These are phyloP conservation scores for Podospora anserina DNA, from an alignment of 495 filamentous ascomycete genomes.

Conservation along the genomic window DNA sequence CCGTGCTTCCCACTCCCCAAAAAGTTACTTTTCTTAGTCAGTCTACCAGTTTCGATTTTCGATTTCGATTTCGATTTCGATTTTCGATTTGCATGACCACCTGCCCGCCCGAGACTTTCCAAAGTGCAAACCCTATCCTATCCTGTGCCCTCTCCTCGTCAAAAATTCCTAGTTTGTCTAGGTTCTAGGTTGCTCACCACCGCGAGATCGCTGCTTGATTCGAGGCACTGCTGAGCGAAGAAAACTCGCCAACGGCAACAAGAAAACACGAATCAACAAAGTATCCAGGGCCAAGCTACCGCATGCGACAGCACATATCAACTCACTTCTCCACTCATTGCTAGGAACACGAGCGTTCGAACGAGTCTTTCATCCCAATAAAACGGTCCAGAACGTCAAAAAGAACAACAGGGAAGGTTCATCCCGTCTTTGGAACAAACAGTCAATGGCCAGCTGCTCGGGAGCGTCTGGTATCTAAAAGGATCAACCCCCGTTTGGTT, in stretches of 20 bases:
- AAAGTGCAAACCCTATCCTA: background rate
- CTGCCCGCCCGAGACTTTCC: background rate
- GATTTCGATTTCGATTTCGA: conserved; percentile 1
- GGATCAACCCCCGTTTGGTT: conserved; percentile 9
- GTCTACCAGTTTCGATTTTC: background rate
- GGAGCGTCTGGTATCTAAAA: background rate
- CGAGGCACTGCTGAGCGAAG: background rate
- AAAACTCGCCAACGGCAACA: background rate
- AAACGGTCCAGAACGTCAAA: background rate
- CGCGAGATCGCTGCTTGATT: background rate
- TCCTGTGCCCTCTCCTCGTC: background rate
- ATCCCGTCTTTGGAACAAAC: background rate
- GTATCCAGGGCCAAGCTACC: background rate
- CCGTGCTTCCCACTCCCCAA: background rate
- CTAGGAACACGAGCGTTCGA: background rate
- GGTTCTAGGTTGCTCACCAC: background rate
- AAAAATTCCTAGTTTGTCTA: background rate
- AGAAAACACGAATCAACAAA: conserved; percentile 8
- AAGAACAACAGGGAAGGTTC: background rate
- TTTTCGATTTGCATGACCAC: background rate
- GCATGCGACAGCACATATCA: conserved; percentile 8
- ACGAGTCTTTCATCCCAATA: conserved; percentile 1
- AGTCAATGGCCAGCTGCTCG: too few relatives aligned
- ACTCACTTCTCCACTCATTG: conserved; percentile 4
- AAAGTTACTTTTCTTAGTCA: conserved; percentile 5